Percentiles rank a stretch among this genome's conserved stretches.
These are phyloP conservation scores for Hsuehochloa calcarea DNA, from an alignment of 176 grass and related monocot species.

Conservation along the genomic window DNA sequence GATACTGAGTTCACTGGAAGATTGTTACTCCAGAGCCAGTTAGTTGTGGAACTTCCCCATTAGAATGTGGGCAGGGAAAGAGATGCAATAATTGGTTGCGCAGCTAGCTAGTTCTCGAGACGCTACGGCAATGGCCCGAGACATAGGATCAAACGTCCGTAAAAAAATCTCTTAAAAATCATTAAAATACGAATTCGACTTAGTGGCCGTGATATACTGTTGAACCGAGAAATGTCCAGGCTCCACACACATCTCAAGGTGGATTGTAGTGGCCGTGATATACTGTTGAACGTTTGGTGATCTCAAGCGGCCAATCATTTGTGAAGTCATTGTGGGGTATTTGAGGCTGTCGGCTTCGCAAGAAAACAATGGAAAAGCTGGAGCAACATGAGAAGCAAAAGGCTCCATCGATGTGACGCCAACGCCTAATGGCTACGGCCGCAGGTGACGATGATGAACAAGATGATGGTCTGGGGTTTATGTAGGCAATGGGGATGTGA, in stretches of 20 bases:
- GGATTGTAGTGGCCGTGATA: background rate
- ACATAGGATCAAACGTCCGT: too few species aligned
- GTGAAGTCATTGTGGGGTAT: background rate
- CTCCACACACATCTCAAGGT: background rate
- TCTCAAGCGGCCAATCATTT: conserved; percentile 7
- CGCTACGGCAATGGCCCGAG: too few species aligned
- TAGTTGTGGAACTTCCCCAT: background rate
- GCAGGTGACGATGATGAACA: background rate
- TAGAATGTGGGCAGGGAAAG: background rate
- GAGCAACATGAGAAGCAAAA: background rate
- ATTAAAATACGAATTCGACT: too few species aligned
- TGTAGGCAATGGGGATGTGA: background rate
- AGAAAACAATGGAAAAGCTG: background rate
- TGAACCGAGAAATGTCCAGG: background rate
- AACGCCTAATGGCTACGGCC: background rate
- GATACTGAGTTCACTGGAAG: background rate
- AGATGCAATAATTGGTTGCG: background rate
- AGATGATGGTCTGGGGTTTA: background rate
- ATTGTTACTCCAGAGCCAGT: background rate
- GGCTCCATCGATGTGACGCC: background rate
- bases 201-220: too few species aligned
- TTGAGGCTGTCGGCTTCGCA: background rate
- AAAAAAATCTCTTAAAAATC: too few species aligned
- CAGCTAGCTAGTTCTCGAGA: too few species aligned
- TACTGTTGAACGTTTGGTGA: background rate